Evolutionary conservation across 805 yeast genomes (phyloP), one percentile per base, ranked within the genome.

Genomic region (Metschnikowia matae): DNA sequence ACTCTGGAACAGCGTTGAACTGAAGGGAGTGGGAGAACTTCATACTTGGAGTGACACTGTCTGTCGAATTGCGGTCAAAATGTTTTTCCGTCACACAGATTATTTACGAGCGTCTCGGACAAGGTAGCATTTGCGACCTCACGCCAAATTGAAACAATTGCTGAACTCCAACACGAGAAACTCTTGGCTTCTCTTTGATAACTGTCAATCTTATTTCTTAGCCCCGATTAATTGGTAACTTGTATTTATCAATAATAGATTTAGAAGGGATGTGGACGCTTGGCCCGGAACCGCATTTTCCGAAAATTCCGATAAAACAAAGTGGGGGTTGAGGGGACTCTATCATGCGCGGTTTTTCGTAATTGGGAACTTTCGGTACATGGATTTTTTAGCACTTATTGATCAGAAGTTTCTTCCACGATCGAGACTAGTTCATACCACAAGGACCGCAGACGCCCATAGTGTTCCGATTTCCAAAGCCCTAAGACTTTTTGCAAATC

Each of bases 1-100:
- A 92, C 67, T 94, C 98, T 1, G 99, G 97, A 4, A 94, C 98
- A 21, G 98, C 96, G 68, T 92, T 92, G 70, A 92, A 91, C 77
- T 92, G 97, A 56, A 92, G 73, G 5, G 97, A 88, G 64, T 91
- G 96, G 23, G 96, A 86, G 71, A 92, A 92, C 79, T 92, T 92
- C 99, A 92, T 92, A 15, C 15, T 23, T 40, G 34, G 20, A 14
- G 20, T 32, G 17, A 23, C 45, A 21, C 31, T 33, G 31, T 32
- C 45, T 15, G 34, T 40, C 15, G 43, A 26, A 26, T 26, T 29
- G 42, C 31, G 31, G 45, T 42, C 45, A 32, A 33, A 40, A 29
- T 36, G 36, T 35, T 31, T 41, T 29, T 44, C 40, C 46, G 34
- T 42, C 45, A 33, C 45, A 33, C 37, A 21, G 14, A 18, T 14